phyloP scores from a whole-genome alignment of 495 filamentous ascomycete species.

The Podospora didyma region DNA sequence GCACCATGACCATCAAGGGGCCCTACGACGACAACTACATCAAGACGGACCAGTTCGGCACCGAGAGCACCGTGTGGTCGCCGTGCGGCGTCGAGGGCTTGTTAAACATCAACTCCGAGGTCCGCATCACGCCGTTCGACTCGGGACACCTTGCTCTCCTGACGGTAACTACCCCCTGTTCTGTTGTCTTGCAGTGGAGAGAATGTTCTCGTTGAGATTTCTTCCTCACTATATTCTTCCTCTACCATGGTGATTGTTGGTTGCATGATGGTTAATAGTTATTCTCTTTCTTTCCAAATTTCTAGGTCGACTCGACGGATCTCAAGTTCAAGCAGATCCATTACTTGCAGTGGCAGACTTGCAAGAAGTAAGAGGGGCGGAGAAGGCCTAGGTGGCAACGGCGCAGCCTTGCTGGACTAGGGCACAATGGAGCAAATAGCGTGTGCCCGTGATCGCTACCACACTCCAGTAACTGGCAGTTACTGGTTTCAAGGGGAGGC shows the following conservation, averaged over 20 bases:
- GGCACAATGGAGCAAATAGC: no score
- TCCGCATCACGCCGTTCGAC: slow-evolving; percentile 27
- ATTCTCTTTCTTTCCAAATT: background rate
- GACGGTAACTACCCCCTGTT: slow-evolving; percentile 21
- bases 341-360: slow-evolving; percentile 30
- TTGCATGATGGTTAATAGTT: background rate
- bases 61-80: slow-evolving; percentile 39
- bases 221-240: background rate
- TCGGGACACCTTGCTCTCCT: slow-evolving; percentile 14
- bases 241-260: background rate
- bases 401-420: no score
- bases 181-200: slow-evolving; percentile 13
- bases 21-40: slow-evolving; percentile 35
- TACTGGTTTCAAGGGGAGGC: no score
- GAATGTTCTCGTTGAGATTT: background rate
- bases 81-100: slow-evolving; percentile 36
- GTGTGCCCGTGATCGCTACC: no score
- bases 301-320: slow-evolving; percentile 31
- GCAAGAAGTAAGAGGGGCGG: slow-evolving; percentile 11
- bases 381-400: no score
- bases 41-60: slow-evolving; percentile 34
- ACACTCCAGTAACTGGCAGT: no score
- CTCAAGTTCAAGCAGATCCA: slow-evolving; percentile 28
- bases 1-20: slow-evolving; percentile 31
- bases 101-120: slow-evolving; percentile 42